A percentile compares a stretch with the other conserved stretches of the same genome.
Conservation (phyloP, 2,329 filamentous ascomycete genomes). For the Emergomyces africanus region DNA sequence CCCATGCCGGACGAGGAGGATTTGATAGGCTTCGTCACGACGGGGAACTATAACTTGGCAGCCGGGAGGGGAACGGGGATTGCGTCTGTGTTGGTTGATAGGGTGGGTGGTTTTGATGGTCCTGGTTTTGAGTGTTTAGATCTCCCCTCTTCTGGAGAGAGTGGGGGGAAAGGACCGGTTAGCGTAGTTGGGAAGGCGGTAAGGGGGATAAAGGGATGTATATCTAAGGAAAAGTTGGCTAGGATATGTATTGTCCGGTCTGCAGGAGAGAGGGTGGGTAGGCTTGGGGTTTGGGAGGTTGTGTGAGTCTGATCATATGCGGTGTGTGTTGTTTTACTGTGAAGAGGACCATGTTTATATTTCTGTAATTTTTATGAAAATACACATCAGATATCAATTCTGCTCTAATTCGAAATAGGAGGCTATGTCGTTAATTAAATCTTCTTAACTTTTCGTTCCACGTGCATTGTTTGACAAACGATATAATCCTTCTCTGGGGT, state of each 20-base stretch:
- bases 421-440: not conserved
- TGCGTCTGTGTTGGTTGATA: conserved; percentile 53
- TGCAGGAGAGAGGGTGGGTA: conserved; percentile 63
- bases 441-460: not conserved
- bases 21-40: conserved; percentile 81
- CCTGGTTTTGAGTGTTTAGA: not conserved
- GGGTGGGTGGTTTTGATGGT: conserved; percentile 30
- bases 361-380: not conserved
- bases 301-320: conserved; percentile 5
- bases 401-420: not conserved
- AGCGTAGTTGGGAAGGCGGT: not conserved
- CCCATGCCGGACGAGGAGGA: conserved; percentile 61
- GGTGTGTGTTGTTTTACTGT: not conserved
- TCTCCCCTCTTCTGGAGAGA: not conserved
- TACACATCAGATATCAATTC: too few relatives aligned
- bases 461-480: not conserved
- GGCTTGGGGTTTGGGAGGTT: conserved; percentile 67
- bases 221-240: conserved; percentile 13
- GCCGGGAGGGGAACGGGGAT: conserved; percentile 65
- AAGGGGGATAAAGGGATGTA: not conserved
- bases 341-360: not conserved
- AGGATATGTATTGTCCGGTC: conserved; percentile 63
- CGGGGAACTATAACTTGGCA: conserved; percentile 68
- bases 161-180: not conserved
- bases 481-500: not conserved